Base-by-base conservation (phyloP, 352 stramenopile species). In the Sclerospora graminicola region DNA sequence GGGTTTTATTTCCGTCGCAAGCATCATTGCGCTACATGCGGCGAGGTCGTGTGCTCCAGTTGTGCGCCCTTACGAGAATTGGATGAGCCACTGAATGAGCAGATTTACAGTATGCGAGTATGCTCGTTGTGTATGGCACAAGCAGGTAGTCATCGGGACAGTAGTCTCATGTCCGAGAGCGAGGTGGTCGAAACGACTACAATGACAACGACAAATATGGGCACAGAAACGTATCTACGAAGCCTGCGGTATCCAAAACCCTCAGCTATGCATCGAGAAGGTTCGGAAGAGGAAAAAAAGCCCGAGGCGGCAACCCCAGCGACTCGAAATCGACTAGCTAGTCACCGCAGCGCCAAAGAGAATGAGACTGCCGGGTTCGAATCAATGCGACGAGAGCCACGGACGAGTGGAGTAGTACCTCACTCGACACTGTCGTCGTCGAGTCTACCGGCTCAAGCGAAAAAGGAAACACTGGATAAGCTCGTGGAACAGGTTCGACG, bases 1-100 rank as follows among this genome's bases (percentile, higher is more conserved):
- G 67, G 64, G 0, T 91, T 91, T 43, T 81, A 82, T 39, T 86
- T 89, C 41, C 80, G 81, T 54, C 61, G 77, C 14, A 85, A 85
- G 38, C 69, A 86, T 41, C 77, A 89, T 43, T 89, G 77, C 37
- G 57, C 72, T 0, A 78, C 76, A 4, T 89, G 77, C 54, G 77
- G 77, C 14, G 77, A 89, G 44, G 77, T 89, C 4, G 76, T 89
- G 20, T 91, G 80, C 51, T 74, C 70, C 1, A 71, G 32, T 28
- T 91, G 80, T 38, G 75, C 77, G 7, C 80, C 80, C 4, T 46
- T 87, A 36, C 74, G 80, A 0, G 67, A 84, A 21, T 47, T 91
- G 0, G 80, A 91, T 6, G 69, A 87, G 27, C 74, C 74, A 11
- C 49, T 86, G 19, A 31, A 59, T 18, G 72, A 80, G 18, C 60